phyloP scores from a whole-genome alignment of 176 grass and related monocot species.

The Triticum turgidum region DNA sequence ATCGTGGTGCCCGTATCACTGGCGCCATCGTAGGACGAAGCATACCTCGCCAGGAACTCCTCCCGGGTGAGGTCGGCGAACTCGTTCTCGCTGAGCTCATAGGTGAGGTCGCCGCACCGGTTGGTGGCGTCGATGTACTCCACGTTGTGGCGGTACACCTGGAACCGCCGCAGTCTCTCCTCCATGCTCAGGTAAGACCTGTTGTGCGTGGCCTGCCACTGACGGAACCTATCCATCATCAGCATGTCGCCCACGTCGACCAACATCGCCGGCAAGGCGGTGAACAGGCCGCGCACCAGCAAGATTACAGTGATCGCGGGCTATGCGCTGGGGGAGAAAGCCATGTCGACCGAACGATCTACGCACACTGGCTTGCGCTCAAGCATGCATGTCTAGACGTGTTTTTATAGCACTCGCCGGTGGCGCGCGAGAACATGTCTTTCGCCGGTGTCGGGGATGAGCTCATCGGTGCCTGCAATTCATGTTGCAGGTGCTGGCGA shows the following conservation, averaged over 20 bases:
- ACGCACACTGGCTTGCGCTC: not conserved
- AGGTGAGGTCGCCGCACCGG: slow-evolving; percentile 2
- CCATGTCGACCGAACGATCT: not conserved
- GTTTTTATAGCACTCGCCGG: not conserved
- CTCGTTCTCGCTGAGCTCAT: slow-evolving; percentile 47
- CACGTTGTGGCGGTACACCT: slow-evolving; percentile 43
- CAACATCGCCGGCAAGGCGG: not conserved
- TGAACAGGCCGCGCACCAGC: not conserved
- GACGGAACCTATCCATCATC: slow-evolving; percentile 39
- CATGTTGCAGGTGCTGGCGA: not conserved
- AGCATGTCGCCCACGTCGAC: not conserved
- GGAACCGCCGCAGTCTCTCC: slow-evolving; percentile 40
- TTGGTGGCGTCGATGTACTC: slow-evolving; percentile 44
- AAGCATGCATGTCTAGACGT: not conserved
- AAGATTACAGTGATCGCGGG: not conserved
- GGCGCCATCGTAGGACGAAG: not conserved
- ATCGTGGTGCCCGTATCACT: not conserved
- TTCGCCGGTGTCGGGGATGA: not conserved
- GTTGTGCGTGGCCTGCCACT: slow-evolving; percentile 27
- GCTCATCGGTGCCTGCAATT: not conserved
- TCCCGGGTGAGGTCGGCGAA: slow-evolving; percentile 51
- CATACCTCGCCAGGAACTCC: slow-evolving; percentile 41
- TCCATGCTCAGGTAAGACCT: slow-evolving; percentile 22
- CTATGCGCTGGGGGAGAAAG: not conserved
- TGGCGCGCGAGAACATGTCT: slow-evolving; percentile 1